A percentile compares a stretch with the other conserved stretches of the same genome.
Conservation (phyloP, 169 alveolate genomes). For the Plasmodium reichenowi region DNA sequence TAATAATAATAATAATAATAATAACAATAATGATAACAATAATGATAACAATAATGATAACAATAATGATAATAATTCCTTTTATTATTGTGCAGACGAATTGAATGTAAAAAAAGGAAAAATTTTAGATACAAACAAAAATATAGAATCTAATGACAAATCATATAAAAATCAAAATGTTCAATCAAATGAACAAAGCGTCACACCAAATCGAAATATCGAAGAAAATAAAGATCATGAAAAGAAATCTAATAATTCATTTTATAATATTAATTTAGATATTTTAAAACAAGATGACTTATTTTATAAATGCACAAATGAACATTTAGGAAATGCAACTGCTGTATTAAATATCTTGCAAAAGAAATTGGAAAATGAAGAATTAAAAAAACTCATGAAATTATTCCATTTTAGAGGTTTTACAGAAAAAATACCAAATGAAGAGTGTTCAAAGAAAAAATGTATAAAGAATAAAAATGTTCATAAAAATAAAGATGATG, state of each 20-base stretch:
- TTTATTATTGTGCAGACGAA: too few relatives aligned
- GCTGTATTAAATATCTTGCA: conserved; percentile 13
- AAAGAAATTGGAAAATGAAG: conserved; percentile 21
- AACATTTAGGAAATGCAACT: background rate
- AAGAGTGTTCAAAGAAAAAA: background rate
- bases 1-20: background rate
- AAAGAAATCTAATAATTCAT: background rate
- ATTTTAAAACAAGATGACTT: conserved; percentile 54
- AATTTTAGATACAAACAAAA: background rate
- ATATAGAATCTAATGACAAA: background rate
- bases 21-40: background rate
- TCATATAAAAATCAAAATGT: too few relatives aligned
- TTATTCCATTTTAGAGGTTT: conserved; percentile 16
- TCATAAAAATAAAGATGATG: background rate
- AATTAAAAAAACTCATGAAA: conserved; percentile 22
- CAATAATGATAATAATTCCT: too few relatives aligned
- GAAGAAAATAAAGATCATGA: conserved; percentile 9
- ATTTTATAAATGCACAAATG: background rate
- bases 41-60: background rate
- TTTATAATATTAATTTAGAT: conserved; percentile 18
- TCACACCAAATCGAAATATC: background rate
- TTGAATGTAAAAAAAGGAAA: background rate
- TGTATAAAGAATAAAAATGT: conserved; percentile 2
- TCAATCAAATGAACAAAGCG: too few relatives aligned
- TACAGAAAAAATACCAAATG: background rate